Evolutionary conservation across 169 alveolate species (phyloP), one percentile per base, ranked within the genome.

Genomic region (Amoebophrya sp.): DNA sequence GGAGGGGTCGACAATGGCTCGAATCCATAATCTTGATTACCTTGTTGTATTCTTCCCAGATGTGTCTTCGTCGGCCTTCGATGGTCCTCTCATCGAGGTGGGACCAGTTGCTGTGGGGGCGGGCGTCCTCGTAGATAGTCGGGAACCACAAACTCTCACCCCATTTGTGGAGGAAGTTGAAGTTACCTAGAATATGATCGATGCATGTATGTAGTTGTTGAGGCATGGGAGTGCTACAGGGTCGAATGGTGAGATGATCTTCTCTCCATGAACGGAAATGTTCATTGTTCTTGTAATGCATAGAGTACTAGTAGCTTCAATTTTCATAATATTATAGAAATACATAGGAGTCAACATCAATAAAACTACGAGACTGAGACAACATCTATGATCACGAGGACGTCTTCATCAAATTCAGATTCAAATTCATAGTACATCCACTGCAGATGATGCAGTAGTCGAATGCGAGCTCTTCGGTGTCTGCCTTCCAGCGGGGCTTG

Each of bases 121-220:
- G 89, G 29, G 91, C 94, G 41, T 91, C 93, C 89, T 93, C 94
- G 40, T 93, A 90, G 39, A 93, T 91, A 34, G 94, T 93, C 34
- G 94, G 94, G 89, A 93, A 93, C 94, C 94, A 91, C 89, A 91
- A 91, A 1, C 91, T n/a, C 90, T 93, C 93, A 53, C 94, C 94
- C 93, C 91, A 89, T 41, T 90, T 90, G 78, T 90, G 92, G 53
- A 90, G 55, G n/a, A 90, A 53, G 41, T 65, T 65, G 41, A 90
- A 90, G 92, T 90, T 65, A 36, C 83, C 83, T 65, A 36, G n/a
- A 18, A 26, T 6, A n/a, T n/a, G n/a, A n/a, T n/a, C n/a, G n/a
- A n/a, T n/a, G n/a, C n/a, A n/a, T n/a, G n/a, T n/a, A n/a, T n/a
- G n/a, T n/a, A n/a, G n/a, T n/a, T n/a, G n/a, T n/a, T n/a, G n/a